A percentile compares a stretch with the other conserved stretches of the same genome.
phyloP scores from a whole-genome alignment of 768 basidiomycete species.

The Boletus coccyginus region DNA sequence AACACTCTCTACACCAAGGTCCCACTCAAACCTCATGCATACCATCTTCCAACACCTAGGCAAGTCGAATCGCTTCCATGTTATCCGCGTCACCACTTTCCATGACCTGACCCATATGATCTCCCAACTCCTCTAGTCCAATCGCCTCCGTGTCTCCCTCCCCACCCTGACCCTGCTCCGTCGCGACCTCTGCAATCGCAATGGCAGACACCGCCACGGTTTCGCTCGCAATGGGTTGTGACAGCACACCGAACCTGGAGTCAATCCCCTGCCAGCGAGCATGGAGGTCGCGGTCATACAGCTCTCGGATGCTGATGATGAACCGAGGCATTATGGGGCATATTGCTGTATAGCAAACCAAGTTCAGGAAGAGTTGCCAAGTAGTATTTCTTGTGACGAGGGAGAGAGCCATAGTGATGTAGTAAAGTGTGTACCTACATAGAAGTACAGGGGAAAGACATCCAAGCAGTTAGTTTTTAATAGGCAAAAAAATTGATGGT shows the following conservation, averaged over 20 bases:
- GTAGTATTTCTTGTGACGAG: too few species aligned
- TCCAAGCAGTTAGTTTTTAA: not conserved
- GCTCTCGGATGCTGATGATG: slow-evolving; percentile 5
- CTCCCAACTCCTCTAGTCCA: too few species aligned
- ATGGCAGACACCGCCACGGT: not conserved
- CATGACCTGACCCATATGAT: too few species aligned
- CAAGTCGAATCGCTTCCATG: not conserved
- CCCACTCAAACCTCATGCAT: not conserved
- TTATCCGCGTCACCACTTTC: too few species aligned
- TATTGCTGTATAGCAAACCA: too few species aligned
- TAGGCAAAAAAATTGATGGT: too few species aligned
- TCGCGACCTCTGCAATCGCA: not conserved
- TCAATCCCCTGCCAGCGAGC: not conserved
- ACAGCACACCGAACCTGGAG: slow-evolving; percentile 2
- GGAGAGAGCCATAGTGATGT: not conserved
- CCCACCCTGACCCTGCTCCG: too few species aligned
- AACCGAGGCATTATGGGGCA: not conserved
- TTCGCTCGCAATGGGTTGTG: not conserved
- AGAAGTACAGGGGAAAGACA: not conserved
- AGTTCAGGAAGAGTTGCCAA: not conserved
- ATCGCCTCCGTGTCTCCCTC: not conserved
- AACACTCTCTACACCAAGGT: too few species aligned
- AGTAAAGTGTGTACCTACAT: not conserved
- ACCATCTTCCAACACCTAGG: not conserved
- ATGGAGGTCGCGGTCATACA: not conserved